A percentile compares a stretch with the other conserved stretches of the same genome.
Conservation (phyloP, 108 stramenopile genomes). For the Cyclotella distinguenda region DNA sequence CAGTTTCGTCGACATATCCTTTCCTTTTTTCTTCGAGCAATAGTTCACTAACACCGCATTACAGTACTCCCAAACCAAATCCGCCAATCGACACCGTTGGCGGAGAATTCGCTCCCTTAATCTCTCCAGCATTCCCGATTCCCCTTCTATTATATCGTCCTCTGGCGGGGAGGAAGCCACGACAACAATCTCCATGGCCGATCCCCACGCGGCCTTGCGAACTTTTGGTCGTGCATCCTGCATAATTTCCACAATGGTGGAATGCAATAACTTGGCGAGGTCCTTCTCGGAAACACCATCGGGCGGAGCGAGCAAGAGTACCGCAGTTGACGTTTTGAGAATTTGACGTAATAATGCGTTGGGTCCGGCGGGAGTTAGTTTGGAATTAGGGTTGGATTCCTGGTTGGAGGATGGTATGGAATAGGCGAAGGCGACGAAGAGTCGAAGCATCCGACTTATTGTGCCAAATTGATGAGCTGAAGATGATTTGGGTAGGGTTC, state of each 20-base stretch:
- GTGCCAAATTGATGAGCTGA: slow-evolving; percentile 48
- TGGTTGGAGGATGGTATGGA: slow-evolving; percentile 20
- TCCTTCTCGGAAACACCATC: slow-evolving; percentile 27
- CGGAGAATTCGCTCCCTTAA: background rate
- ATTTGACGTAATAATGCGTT: slow-evolving; percentile 39
- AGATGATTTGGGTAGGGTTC: background rate
- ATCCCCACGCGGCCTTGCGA: slow-evolving; percentile 51
- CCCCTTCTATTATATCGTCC: background rate
- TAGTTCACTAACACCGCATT: slow-evolving; percentile 20
- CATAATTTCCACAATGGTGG: slow-evolving; percentile 52
- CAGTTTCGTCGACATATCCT: background rate
- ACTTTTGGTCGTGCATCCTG: slow-evolving; percentile 60
- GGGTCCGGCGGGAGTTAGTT: slow-evolving; percentile 8
- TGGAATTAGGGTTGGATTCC: background rate
- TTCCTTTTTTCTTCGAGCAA: background rate
- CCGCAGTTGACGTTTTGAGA: slow-evolving; percentile 21
- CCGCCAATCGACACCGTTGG: slow-evolving; percentile 1
- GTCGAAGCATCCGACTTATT: slow-evolving; percentile 52
- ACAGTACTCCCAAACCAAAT: slow-evolving; percentile 38
- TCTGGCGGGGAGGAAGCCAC: slow-evolving; percentile 30
- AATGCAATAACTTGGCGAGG: slow-evolving; percentile 43
- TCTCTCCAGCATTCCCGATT: background rate
- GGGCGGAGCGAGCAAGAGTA: slow-evolving; percentile 20
- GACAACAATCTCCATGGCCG: slow-evolving; percentile 46
- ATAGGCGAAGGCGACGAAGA: slow-evolving; percentile 43